These are phyloP conservation scores for Colletotrichum lupini DNA, from an alignment of 2,329 filamentous ascomycete species.

Conservation along the genomic window DNA sequence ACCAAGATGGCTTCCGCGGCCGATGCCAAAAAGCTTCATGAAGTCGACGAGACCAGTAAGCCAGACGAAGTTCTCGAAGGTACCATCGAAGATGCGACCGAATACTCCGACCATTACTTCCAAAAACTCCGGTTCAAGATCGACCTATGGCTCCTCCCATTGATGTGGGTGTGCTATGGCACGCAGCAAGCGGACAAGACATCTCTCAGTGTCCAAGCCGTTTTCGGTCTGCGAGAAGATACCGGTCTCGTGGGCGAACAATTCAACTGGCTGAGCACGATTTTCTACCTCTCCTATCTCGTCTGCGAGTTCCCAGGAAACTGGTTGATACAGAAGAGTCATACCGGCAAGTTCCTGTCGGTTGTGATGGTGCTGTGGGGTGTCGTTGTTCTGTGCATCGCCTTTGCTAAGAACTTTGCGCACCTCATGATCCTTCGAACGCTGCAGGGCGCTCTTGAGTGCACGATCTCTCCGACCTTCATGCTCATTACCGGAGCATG, in stretches of 20 bases:
- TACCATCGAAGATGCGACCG: constrained; percentile 26
- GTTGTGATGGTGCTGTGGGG: constrained; percentile 48
- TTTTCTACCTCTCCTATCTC: constrained; percentile 45
- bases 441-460: constrained; percentile 44
- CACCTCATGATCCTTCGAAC: constrained; percentile 43
- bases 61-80: constrained; percentile 16
- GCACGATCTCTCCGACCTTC: constrained; percentile 44
- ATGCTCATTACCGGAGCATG: constrained; percentile 46
- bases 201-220: constrained; percentile 43
- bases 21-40: not conserved
- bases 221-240: constrained; percentile 44
- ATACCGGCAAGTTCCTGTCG: constrained; percentile 47
- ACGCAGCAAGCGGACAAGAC: constrained; percentile 46
- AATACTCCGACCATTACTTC: constrained; percentile 41
- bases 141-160: constrained; percentile 43
- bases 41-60: not conserved
- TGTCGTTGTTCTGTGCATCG: constrained; percentile 43
- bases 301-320: constrained; percentile 43
- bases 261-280: constrained; percentile 44
- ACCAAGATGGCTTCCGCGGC: not conserved
- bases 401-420: constrained; percentile 44
- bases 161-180: constrained; percentile 45
- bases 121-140: constrained; percentile 44
- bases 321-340: constrained; percentile 35
- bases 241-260: constrained; percentile 43